These are phyloP conservation scores for Laguncularia racemosa DNA, from an alignment of 345 rosid genomes.

Conservation along the genomic window DNA sequence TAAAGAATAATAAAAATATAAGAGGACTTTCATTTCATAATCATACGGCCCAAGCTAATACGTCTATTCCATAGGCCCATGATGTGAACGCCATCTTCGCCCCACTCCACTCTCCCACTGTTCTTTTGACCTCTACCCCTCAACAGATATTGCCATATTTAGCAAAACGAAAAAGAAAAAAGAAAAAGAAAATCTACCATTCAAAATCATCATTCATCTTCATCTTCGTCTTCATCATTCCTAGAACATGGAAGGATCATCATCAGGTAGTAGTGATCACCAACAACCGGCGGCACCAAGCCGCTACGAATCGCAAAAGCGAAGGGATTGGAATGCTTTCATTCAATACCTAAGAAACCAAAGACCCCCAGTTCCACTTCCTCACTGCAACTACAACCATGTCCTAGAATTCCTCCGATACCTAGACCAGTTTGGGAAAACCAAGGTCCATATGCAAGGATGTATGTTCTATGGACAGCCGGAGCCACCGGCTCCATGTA, in stretches of 20 bases:
- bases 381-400: slow-evolving; percentile 58
- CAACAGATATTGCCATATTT: slow-evolving; percentile 16
- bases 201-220: too few relatives aligned
- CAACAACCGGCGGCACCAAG: slow-evolving; percentile 39
- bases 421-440: slow-evolving; percentile 75
- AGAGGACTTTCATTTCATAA: slow-evolving; percentile 18
- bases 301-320: slow-evolving; percentile 71
- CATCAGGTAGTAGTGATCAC: slow-evolving; percentile 20
- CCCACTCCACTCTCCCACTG: slow-evolving; percentile 15
- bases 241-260: slow-evolving; percentile 38
- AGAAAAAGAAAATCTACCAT: too few relatives aligned
- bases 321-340: slow-evolving; percentile 80
- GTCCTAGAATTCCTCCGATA: slow-evolving; percentile 66
- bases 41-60: slow-evolving; percentile 29
- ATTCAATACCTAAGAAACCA: slow-evolving; percentile 65
- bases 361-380: slow-evolving; percentile 54
- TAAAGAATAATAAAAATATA: slow-evolving; percentile 4
- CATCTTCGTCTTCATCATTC: background rate
- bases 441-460: slow-evolving; percentile 66
- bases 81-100: slow-evolving; percentile 27
- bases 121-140: slow-evolving; percentile 19
- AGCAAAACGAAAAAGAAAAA: slow-evolving; percentile 4
- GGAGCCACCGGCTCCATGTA: slow-evolving; percentile 86
- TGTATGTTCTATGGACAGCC: slow-evolving; percentile 85
- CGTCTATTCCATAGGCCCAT: slow-evolving; percentile 27